Evolutionary conservation across 2,329 filamentous ascomycete genomes (phyloP), one percentile per base, ranked within the genome.

Genomic region (Mycosphaerelloides madeirae): DNA sequence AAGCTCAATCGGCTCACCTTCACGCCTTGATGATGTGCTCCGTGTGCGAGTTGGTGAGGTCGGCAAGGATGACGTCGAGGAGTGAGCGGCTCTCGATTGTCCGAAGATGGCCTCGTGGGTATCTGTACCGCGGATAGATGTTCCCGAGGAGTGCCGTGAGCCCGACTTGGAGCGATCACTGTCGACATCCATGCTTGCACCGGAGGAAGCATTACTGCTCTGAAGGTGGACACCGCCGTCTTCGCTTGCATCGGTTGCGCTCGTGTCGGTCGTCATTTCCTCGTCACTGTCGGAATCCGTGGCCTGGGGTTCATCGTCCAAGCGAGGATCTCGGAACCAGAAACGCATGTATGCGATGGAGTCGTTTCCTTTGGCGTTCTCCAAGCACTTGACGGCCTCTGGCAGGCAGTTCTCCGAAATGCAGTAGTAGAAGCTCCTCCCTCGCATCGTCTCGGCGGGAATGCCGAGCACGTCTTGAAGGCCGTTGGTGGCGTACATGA

Each of bases 291-390:
- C 70, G 20, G 56, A 57, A 3, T 58, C 55, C 3, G 61, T 56
- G 3, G 55, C 52, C 1, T 49, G 43, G 8, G 53, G 40, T 12
- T 60, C 54, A 39, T 71, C 68, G 42, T 67, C 75, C 44, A 76
- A 71, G 22, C 83, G 75, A 14, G 87, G 87, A 61, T 93, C 84
- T 41, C 85, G 78, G 59, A 85, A 91, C 78, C 82, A 87, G 64
- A 94, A 95, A 14, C 88, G 84, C 47, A 95, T 73, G 58, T 95
- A 94, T 2, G 88, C 87, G 58, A 94, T 93, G 2, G 88, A 94
- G 63, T 95, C 87, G 57, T 95, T 94, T 20, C 84, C 84, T 63
- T 95, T 95, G 16, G 88, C 87, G 53, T 84, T 85, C 65, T 94
- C 88, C 25, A 95, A 68, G 57, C 85, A 90, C 50, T 80, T 78